Conservation (phyloP, 768 basidiomycete genomes). For the Paxillus ammoniavirescens region DNA sequence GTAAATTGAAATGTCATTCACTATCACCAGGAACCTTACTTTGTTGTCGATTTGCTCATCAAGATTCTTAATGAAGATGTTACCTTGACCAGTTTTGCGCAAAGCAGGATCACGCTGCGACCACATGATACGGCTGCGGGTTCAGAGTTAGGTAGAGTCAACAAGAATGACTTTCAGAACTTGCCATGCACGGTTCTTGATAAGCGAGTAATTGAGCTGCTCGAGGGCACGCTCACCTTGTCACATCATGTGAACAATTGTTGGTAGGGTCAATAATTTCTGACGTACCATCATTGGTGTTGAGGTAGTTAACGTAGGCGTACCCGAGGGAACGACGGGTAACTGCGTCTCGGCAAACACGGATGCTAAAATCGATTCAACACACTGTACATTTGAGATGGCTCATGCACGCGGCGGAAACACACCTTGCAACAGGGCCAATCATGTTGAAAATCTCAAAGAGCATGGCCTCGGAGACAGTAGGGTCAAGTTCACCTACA, state of each 20-base stretch:
- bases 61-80: slow-evolving; percentile 99
- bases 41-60: slow-evolving; percentile 98
- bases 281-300: slow-evolving; percentile 81
- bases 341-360: slow-evolving; percentile 99
- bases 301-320: slow-evolving; percentile 99
- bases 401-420: slow-evolving; percentile 7
- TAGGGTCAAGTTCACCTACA: slow-evolving; percentile 97
- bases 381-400: not conserved
- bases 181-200: slow-evolving; percentile 96
- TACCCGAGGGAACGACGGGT: slow-evolving; percentile 99
- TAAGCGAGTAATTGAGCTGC: slow-evolving; percentile 98
- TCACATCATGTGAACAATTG: slow-evolving; percentile 6
- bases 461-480: slow-evolving; percentile 98
- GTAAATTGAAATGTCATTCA: not conserved
- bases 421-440: slow-evolving; percentile 95
- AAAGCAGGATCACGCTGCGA: slow-evolving; percentile 99
- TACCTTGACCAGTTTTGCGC: slow-evolving; percentile 99
- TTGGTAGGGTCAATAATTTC: not conserved
- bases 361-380: slow-evolving; percentile 60
- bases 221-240: slow-evolving; percentile 96
- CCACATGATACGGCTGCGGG: slow-evolving; percentile 96
- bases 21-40: slow-evolving; percentile 37
- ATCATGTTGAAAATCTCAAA: slow-evolving; percentile 99
- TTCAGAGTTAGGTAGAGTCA: not conserved
- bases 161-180: slow-evolving; percentile 15